Conservation (phyloP, 768 basidiomycete genomes). For the Lentinus brumalis region DNA sequence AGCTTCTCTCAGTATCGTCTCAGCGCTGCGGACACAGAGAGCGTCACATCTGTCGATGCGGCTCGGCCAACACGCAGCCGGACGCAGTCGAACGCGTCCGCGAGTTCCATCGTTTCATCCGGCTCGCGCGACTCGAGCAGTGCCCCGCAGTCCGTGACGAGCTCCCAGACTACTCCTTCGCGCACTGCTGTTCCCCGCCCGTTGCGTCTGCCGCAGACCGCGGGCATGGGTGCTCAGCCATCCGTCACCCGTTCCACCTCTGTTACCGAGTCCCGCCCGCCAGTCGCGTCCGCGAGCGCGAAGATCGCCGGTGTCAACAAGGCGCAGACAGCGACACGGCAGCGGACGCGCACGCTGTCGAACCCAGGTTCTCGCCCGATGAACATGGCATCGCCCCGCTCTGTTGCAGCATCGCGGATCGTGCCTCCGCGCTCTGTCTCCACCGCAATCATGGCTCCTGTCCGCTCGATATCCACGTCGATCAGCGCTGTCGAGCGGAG, state of each 20-base stretch:
- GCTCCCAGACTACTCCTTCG: slow-evolving; percentile 12
- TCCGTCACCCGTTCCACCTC: slow-evolving; percentile 14
- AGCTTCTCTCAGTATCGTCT: slow-evolving; percentile 11
- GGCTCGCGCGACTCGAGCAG: slow-evolving; percentile 17
- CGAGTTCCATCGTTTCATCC: slow-evolving; percentile 12
- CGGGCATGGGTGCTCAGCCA: slow-evolving; percentile 8
- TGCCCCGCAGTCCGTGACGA: slow-evolving; percentile 11
- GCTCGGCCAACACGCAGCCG: slow-evolving; percentile 2
- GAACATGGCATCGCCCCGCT: not conserved
- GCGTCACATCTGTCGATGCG: slow-evolving; percentile 10
- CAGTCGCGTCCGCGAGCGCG: slow-evolving; percentile 1
- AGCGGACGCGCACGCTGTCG: slow-evolving; percentile 17
- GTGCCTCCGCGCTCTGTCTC: slow-evolving; percentile 12
- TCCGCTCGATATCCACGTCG: slow-evolving; percentile 9
- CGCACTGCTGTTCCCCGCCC: slow-evolving; percentile 16
- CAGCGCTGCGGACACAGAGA: slow-evolving; percentile 9
- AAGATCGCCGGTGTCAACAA: not conserved
- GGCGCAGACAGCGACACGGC: not conserved
- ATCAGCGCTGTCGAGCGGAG: not conserved
- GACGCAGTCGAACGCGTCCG: slow-evolving; percentile 18
- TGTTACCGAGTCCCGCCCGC: slow-evolving; percentile 5
- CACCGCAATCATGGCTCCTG: slow-evolving; percentile 12
- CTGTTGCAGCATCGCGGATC: not conserved
- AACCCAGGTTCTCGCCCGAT: slow-evolving; percentile 11
- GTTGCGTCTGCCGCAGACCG: slow-evolving; percentile 26